Base-by-base conservation (phyloP, 2,329 filamentous ascomycete species). In the Chlorencoelia australis region DNA sequence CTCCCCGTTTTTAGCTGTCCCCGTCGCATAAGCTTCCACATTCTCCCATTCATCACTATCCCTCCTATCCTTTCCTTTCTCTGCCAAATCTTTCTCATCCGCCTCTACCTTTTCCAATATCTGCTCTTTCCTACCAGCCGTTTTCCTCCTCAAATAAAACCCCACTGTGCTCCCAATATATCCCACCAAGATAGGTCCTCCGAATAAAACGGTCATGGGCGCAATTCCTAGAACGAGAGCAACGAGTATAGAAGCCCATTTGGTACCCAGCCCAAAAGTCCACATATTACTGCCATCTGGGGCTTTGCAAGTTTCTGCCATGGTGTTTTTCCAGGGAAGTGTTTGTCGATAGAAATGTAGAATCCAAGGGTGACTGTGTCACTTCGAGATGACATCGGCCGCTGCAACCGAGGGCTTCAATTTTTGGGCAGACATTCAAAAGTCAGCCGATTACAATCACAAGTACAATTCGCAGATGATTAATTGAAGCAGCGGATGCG, bases 11-110 rank as follows among this genome's bases (percentile, higher is more conserved):
- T 58, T 55, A 16, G 63, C 61, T 31, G 57, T 61, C 25, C 63
- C 64, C 53, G 58, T 59, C 44, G 57, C 65, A 50, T 67, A 61
- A 22, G 66, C 61, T 41, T 79, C 73, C n/a, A 85, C 68, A 50
- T 76, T 78, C 57, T 84, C 78, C 79, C 79, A 84, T 33, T 78
- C 79, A 18, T 77, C 74, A 29, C 51, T 52, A 45, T 81, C 76
- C 19, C 57, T 55, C 39, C 49, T 57, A 33, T 43, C 38, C 13
- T 47, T 25, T 25, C 29, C 35, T 40, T 36, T 25, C 30, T 33
- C 37, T 25, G 43, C 24, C 32, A 42, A 44, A 7, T 46, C 48
- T 10, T 35, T 53, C 46, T 51, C 61, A 26, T 55, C 60, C 37
- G 60, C 61, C 37, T 59, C 54, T 27, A 62, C 57, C 55, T 69